phyloP scores from a whole-genome alignment of 2,329 filamentous ascomycete genomes.

The Diplodia corticola region DNA sequence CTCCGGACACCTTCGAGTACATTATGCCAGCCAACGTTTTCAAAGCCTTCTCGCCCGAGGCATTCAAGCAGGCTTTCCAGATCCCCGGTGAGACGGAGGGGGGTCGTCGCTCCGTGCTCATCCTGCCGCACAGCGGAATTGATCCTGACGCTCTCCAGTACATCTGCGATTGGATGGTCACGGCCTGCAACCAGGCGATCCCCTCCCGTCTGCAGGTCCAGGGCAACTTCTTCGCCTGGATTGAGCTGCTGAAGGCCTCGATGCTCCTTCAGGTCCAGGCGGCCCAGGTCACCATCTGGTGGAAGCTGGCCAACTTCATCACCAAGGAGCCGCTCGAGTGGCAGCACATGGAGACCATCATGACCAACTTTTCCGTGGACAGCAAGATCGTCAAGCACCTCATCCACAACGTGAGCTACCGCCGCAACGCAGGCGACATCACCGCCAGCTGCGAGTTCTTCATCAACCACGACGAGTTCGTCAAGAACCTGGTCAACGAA shows the following conservation, averaged over 20 bases:
- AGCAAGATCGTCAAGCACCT: conserved; percentile 8
- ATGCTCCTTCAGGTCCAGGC: not conserved
- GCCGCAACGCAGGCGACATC: not conserved
- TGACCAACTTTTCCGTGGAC: not conserved
- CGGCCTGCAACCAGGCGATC: not conserved
- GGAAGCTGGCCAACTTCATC: not conserved
- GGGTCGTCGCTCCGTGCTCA: not conserved
- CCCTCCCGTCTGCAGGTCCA: not conserved
- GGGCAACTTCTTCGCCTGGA: not conserved
- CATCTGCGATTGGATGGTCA: conserved; percentile 1
- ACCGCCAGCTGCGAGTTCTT: not conserved
- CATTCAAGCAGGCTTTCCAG: not conserved
- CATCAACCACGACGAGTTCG: not conserved
- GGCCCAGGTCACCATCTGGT: not conserved
- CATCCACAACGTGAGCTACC: not conserved
- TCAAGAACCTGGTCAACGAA: not conserved
- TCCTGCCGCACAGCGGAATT: not conserved
- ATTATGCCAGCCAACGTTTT: not conserved
- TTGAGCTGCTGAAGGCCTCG: not conserved
- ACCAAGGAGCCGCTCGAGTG: not conserved
- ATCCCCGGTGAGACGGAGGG: not conserved
- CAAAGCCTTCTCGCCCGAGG: not conserved
- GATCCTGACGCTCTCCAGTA: not conserved
- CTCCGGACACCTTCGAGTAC: not conserved
- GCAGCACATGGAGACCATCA: not conserved